Conservation (phyloP, 225 moss, liverwort and hornwort species). For the Thuidium tamariscinum region DNA sequence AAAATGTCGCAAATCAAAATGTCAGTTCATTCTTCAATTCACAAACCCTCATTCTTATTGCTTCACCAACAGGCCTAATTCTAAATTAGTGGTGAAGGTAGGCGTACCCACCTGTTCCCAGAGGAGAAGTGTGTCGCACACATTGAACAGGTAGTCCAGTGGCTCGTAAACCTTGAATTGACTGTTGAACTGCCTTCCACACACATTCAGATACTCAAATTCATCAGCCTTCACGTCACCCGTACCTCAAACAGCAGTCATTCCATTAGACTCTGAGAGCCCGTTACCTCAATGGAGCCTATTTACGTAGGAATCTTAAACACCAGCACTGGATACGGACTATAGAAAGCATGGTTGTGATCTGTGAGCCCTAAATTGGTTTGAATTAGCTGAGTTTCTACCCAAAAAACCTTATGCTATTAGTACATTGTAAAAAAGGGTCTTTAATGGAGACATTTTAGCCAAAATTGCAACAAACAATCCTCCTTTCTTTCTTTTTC, state of each 20-base stretch:
- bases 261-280: neutral
- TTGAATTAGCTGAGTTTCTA: too few species aligned
- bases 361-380: too few species aligned
- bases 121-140: constrained; percentile 37
- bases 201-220: neutral
- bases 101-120: constrained; percentile 36
- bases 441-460: too few species aligned
- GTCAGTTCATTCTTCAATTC: neutral
- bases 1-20: neutral
- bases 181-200: constrained; percentile 18
- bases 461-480: too few species aligned
- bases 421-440: too few species aligned
- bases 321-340: neutral
- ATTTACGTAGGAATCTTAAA: neutral
- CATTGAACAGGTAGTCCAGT: constrained; percentile 21
- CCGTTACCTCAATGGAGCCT: neutral
- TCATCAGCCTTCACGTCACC: neutral
- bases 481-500: too few species aligned
- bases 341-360: neutral
- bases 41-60: neutral
- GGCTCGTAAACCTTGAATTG: constrained; percentile 39
- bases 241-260: neutral
- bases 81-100: neutral
- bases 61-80: neutral
- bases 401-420: too few species aligned